Percentiles rank a stretch among this genome's conserved stretches.
Evolutionary conservation across 1,284 basidiomycete genomes (phyloP).

Genomic region (Boletellus sp.): DNA sequence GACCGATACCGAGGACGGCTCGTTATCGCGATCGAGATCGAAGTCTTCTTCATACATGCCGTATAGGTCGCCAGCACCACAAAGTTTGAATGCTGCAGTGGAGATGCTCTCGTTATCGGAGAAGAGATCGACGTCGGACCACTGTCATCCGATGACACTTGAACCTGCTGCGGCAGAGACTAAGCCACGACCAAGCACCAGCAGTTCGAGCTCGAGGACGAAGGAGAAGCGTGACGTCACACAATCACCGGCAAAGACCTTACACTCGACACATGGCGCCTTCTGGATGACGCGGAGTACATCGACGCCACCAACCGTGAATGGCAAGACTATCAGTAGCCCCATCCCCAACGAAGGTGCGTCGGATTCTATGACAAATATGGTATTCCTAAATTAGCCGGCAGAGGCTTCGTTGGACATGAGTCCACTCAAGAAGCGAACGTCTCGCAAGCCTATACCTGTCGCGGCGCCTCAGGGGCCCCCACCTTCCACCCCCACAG

Average conservation of each 20-base stretch:
- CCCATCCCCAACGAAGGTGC: constrained; percentile 65
- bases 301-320: constrained; percentile 43
- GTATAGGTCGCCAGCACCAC: constrained; percentile 45
- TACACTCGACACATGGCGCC: constrained; percentile 36
- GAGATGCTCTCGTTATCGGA: constrained; percentile 54
- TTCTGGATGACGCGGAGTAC: constrained; percentile 34
- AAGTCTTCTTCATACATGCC: constrained; percentile 52
- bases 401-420: constrained; percentile 69
- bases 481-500: constrained; percentile 28
- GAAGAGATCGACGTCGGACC: constrained; percentile 33
- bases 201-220: constrained; percentile 27
- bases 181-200: constrained; percentile 32
- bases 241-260: constrained; percentile 40
- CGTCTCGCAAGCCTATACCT: constrained; percentile 63
- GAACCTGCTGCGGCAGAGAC: constrained; percentile 19
- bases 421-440: constrained; percentile 67
- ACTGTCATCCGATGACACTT: constrained; percentile 23
- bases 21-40: constrained; percentile 32
- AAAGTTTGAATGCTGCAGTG: constrained; percentile 55
- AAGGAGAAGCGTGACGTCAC: constrained; percentile 34
- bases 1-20: constrained; percentile 29
- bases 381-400: constrained; percentile 4
- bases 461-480: constrained; percentile 42
- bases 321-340: constrained; percentile 60
- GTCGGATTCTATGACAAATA: constrained; percentile 18